phyloP scores from a whole-genome alignment of 345 rosid genomes.

The Rhodamnia argentea region DNA sequence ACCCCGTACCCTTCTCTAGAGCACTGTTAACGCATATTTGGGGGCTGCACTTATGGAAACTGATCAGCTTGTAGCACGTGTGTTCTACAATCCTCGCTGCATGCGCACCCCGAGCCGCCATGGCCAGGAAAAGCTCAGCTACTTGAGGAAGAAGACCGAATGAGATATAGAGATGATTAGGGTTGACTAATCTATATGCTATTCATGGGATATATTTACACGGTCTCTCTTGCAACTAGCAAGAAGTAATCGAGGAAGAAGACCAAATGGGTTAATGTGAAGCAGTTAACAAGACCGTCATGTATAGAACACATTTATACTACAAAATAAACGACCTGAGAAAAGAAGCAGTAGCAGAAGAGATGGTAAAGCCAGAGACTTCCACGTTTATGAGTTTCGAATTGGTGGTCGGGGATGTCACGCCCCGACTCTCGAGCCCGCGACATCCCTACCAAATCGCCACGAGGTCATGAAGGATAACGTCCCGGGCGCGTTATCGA shows the following conservation, averaged over 20 bases:
- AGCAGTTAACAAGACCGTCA: not conserved
- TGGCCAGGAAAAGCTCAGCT: not conserved
- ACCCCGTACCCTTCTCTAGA: conserved; percentile 15
- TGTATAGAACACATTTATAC: not conserved
- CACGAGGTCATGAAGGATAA: too few species aligned
- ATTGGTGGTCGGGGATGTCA: too few species aligned
- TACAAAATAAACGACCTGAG: conserved; percentile 12
- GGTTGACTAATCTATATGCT: too few species aligned
- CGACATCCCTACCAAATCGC: too few species aligned
- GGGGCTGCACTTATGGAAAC: conserved; percentile 7
- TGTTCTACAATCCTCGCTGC: conserved; percentile 36
- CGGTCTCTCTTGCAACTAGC: too few species aligned
- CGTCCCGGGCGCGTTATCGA: too few species aligned
- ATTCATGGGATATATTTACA: too few species aligned
- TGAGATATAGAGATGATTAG: not conserved
- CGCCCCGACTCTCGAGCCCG: too few species aligned
- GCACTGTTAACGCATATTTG: conserved; percentile 23
- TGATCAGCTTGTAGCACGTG: conserved; percentile 29
- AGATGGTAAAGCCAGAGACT: conserved; percentile 6
- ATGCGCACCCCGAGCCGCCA: not conserved
- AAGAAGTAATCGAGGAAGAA: too few species aligned
- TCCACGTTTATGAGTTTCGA: conserved; percentile 19
- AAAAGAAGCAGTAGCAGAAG: conserved; percentile 15
- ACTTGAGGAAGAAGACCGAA: not conserved
- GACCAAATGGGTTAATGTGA: not conserved